These are phyloP conservation scores for Vanderwaltozyma tropicalis DNA, from an alignment of 805 yeast species.

Conservation along the genomic window DNA sequence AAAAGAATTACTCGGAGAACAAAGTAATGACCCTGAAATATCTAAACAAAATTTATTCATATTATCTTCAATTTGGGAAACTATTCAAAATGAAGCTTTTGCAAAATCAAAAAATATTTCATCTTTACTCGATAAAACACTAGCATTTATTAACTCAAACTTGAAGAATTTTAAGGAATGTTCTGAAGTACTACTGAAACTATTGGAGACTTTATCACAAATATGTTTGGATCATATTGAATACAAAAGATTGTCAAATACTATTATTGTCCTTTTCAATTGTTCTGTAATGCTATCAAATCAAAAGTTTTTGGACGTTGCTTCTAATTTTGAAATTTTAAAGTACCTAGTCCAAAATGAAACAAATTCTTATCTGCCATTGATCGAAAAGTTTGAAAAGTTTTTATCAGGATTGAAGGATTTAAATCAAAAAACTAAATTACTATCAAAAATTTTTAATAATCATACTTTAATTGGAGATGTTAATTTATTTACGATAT, in stretches of 20 bases:
- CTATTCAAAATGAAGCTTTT: constrained; percentile 4
- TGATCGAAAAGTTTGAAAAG: constrained; percentile 14
- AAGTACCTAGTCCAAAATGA: constrained; percentile 5
- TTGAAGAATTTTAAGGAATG: constrained; percentile 1
- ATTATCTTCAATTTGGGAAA: constrained; percentile 8
- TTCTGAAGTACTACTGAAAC: not conserved
- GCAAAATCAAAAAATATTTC: constrained; percentile 2
- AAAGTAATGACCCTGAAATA: not conserved
- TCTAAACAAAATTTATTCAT: no score
- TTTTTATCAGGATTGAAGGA: constrained; percentile 11
- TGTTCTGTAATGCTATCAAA: constrained; percentile 12
- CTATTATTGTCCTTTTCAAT: constrained; percentile 23
- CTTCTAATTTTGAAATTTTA: constrained; percentile 8
- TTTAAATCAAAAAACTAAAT: constrained; percentile 4
- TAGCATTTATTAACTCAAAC: constrained; percentile 14
- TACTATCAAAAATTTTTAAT: constrained; percentile 17
- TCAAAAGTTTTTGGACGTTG: constrained; percentile 6
- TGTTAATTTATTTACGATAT: constrained; percentile 5
- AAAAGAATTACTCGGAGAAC: not conserved
- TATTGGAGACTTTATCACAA: constrained; percentile 9
- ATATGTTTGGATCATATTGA: constrained; percentile 8
- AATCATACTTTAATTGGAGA: constrained; percentile 7
- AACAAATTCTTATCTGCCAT: not conserved
- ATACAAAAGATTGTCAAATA: constrained; percentile 17
- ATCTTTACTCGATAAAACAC: constrained; percentile 13